Evolutionary conservation across 2,329 filamentous ascomycete species (phyloP).

Genomic region (Hansfordia pulvinata): DNA sequence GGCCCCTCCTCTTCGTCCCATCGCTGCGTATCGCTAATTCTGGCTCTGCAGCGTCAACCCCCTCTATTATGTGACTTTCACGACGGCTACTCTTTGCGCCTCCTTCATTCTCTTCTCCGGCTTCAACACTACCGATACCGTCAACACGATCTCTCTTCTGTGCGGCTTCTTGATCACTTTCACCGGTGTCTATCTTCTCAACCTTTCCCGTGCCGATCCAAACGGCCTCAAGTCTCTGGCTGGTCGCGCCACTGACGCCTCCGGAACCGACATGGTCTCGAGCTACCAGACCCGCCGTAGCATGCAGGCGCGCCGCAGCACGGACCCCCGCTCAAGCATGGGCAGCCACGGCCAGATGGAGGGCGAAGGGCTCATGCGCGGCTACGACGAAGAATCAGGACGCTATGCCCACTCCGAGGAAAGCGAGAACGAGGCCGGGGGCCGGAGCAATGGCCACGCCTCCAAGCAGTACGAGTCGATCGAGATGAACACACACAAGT

Average conservation of each 20-base stretch:
- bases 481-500: conserved; percentile 35
- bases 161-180: conserved; percentile 93
- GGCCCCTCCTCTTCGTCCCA: conserved; percentile 18
- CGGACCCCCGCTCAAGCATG: conserved; percentile 48
- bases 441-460: conserved; percentile 22
- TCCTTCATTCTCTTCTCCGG: conserved; percentile 94
- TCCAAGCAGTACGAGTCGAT: conserved; percentile 28
- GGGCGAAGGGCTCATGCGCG: conserved; percentile 71
- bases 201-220: conserved; percentile 85
- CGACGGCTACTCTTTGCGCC: conserved; percentile 82
- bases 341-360: conserved; percentile 52
- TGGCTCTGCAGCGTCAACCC: conserved; percentile 62
- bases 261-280: conserved; percentile 83
- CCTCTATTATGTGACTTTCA: conserved; percentile 95
- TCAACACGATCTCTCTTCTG: conserved; percentile 84
- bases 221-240: conserved; percentile 58
- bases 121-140: conserved; percentile 86
- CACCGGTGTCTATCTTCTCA: conserved; percentile 87
- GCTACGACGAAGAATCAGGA: conserved; percentile 75
- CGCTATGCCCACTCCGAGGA: conserved; percentile 71
- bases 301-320: conserved; percentile 79
- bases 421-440: conserved; percentile 48
- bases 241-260: conserved; percentile 56
- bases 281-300: conserved; percentile 81
- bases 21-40: conserved; percentile 10